Evolutionary conservation across 2,329 filamentous ascomycete species (phyloP).

Genomic region (Ambrosiella xylebori): DNA sequence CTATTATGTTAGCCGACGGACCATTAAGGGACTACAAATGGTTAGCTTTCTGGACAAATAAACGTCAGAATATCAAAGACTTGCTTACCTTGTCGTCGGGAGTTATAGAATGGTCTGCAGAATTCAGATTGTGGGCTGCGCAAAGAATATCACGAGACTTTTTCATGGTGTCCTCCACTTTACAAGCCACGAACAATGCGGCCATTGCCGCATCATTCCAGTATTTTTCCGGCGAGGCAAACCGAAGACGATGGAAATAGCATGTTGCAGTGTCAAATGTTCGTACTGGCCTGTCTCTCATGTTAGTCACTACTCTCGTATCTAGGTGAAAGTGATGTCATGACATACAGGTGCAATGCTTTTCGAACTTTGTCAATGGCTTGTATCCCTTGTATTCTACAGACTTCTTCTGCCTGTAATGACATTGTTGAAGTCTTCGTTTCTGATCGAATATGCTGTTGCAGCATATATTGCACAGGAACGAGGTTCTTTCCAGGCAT

Average conservation of each 20-base stretch:
- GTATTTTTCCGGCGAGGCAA: constrained; percentile 75
- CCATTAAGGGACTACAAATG: constrained; percentile 55
- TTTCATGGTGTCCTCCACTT: constrained; percentile 95
- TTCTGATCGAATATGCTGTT: constrained; percentile 63
- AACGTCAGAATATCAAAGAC: neutral
- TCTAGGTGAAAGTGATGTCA: constrained; percentile 11
- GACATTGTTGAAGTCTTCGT: constrained; percentile 53
- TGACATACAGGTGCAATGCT: constrained; percentile 55
- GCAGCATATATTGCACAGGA: constrained; percentile 58
- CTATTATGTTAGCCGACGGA: constrained; percentile 65
- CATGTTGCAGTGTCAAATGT: constrained; percentile 84
- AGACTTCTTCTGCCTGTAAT: constrained; percentile 54
- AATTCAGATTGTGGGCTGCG: constrained; percentile 73
- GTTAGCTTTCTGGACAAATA: neutral
- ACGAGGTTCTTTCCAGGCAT: constrained; percentile 32
- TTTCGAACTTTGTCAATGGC: constrained; percentile 77
- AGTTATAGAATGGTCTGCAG: constrained; percentile 46
- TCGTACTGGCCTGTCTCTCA: constrained; percentile 50
- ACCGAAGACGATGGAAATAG: constrained; percentile 86
- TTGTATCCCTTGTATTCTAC: constrained; percentile 70
- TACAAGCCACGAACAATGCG: constrained; percentile 81
- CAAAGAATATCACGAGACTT: constrained; percentile 89
- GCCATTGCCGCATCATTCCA: constrained; percentile 76
- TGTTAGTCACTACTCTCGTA: neutral
- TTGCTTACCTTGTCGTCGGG: constrained; percentile 61